A percentile compares a stretch with the other conserved stretches of the same genome.
Evolutionary conservation across 345 rosid species (phyloP).

Genomic region (Pelargonium nanum): DNA sequence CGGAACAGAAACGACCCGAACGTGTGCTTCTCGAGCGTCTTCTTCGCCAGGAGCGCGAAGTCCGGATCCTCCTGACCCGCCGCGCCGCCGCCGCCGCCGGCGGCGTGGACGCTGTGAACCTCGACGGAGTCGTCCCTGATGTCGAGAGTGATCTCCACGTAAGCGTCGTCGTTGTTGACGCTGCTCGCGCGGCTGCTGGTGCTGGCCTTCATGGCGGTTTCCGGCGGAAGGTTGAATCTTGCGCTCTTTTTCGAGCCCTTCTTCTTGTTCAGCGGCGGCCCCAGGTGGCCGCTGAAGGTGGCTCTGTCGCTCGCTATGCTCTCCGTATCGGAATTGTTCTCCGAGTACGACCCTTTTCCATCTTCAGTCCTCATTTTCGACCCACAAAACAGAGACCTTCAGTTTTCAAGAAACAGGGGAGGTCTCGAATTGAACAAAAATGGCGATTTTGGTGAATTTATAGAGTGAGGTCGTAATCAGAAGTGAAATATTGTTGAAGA

Average conservation of each 20-base stretch:
- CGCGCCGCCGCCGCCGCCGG: slow-evolving; percentile 19
- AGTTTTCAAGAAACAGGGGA: not conserved
- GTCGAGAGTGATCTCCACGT: slow-evolving; percentile 82
- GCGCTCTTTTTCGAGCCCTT: slow-evolving; percentile 69
- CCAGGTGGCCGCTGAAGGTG: slow-evolving; percentile 56
- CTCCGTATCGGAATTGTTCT: slow-evolving; percentile 59
- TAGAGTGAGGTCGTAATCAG: not conserved
- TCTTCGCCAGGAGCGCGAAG: slow-evolving; percentile 51
- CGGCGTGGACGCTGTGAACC: slow-evolving; percentile 76
- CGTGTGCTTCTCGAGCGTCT: slow-evolving; percentile 49
- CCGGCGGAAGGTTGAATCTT: slow-evolving; percentile 52
- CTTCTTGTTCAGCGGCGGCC: slow-evolving; percentile 27
- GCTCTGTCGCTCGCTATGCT: slow-evolving; percentile 50
- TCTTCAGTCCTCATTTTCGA: slow-evolving; percentile 28
- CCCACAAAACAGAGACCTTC: not conserved
- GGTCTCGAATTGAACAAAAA: not conserved
- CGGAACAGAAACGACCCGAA: slow-evolving; percentile 40
- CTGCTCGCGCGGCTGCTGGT: slow-evolving; percentile 2
- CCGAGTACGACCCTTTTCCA: slow-evolving; percentile 31
- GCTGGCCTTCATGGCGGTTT: slow-evolving; percentile 13
- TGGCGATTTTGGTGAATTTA: not conserved
- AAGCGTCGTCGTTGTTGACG: slow-evolving; percentile 22
- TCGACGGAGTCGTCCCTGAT: slow-evolving; percentile 69
- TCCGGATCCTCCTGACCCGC: slow-evolving; percentile 49
- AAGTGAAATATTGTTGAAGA: not conserved